Evolutionary conservation across 352 stramenopile genomes (phyloP), one percentile per base, ranked within the genome.

Genomic region (Lagenidium sp.): DNA sequence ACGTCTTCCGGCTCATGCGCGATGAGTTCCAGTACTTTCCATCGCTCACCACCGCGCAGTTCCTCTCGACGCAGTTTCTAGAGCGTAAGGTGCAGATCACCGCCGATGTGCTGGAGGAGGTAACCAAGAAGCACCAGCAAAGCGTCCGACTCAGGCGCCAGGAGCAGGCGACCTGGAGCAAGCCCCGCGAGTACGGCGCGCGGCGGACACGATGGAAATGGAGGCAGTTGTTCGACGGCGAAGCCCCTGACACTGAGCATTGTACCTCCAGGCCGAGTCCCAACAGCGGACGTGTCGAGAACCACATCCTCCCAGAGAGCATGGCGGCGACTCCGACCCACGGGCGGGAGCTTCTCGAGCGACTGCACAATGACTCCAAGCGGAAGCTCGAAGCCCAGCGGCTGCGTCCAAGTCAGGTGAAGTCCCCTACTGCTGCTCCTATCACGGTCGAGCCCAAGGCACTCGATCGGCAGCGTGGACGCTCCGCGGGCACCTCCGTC

Each of bases 21-120:
- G 70, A 88, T 35, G 69, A 86, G 46, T 87, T 88, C 42, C 57
- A 58, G 16, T 85, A 71, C 51, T 86, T 87, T 45, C 77, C 77
- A 21, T 50, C 69, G 34, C 53, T 90, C 8, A 85, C 55, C 21
- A 36, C 54, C n/a, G 31, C 68, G 26, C 78, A 90, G 44, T 86
- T 90, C 19, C 56, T 90, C 10, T 74, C 68, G 0, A 22, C 19
- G 11, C 71, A 89, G 21, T 85, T 78, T 48, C 55, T 79, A 19
- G 65, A 79, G 22, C 56, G 66, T 3, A 77, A 80, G 47, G 44
- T 90, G 25, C 47, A 71, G 21, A 45, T 91, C 6, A 59, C 84
- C 16, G 59, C 59, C 20, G 73, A 91, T 32, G 58, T 76, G 2
- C 38, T 84, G 21, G 48, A 61, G 22, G 40, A 68, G 13, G 60